phyloP scores from a whole-genome alignment of 2,329 filamentous ascomycete genomes.

The Cercospora sp. region DNA sequence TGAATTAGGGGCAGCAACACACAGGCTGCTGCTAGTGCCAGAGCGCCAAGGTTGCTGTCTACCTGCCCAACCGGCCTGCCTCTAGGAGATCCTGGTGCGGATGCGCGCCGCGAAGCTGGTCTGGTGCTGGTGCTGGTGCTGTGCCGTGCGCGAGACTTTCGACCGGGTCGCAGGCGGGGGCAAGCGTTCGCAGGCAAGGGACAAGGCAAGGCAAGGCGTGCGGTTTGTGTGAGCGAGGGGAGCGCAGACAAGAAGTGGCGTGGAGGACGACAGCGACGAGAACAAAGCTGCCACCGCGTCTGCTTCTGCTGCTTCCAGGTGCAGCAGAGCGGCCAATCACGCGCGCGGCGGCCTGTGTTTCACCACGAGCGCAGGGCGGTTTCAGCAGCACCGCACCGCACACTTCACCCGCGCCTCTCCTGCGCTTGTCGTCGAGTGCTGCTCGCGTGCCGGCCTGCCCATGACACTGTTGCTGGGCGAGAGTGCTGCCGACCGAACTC shows the following conservation, averaged over 20 bases:
- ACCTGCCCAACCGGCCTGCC: not conserved
- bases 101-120: not conserved
- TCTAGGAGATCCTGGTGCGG: not conserved
- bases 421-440: not conserved
- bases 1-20: not conserved
- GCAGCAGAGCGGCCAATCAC: not conserved
- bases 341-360: not conserved
- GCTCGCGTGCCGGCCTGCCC: not conserved
- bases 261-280: not conserved
- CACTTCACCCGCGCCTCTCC: not conserved
- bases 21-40: slow-evolving; percentile 1
- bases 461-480: not conserved
- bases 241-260: not conserved
- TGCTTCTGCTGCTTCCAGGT: not conserved
- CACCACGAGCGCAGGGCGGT: not conserved
- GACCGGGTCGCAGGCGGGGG: not conserved
- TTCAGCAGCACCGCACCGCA: not conserved
- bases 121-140: not conserved
- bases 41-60: not conserved
- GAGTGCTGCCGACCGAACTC: not conserved
- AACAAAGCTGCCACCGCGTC: not conserved
- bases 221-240: not conserved
- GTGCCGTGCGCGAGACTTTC: not conserved
- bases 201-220: not conserved
- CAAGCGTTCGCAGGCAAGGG: not conserved